Conservation (phyloP, 1,284 basidiomycete genomes). For the Fomitopsis betulina region DNA sequence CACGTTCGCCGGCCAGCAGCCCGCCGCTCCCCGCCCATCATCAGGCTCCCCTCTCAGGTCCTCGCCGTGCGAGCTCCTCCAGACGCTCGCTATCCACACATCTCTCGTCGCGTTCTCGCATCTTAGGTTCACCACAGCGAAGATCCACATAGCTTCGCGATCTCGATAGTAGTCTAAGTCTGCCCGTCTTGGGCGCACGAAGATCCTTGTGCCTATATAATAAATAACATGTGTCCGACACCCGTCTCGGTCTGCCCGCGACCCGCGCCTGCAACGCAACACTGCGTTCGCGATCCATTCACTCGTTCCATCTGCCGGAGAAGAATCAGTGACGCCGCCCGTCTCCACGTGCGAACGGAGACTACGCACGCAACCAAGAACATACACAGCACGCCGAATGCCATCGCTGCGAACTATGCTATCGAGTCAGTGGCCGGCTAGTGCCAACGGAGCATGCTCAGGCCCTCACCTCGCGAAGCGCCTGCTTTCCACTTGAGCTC, state of each 20-base stretch:
- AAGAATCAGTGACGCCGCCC: constrained; percentile 13
- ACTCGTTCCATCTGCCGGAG: constrained; percentile 78
- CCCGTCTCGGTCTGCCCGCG: not conserved
- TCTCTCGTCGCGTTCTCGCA: not conserved
- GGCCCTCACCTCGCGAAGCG: constrained; percentile 70
- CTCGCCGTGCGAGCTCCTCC: not conserved
- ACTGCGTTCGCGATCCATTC: constrained; percentile 23
- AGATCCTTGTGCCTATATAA: not conserved
- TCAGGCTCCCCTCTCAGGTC: not conserved
- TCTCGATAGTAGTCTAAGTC: not conserved
- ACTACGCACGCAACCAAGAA: constrained; percentile 77
- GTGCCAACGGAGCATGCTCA: not conserved
- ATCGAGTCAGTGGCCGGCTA: not conserved
- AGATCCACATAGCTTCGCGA: constrained; percentile 1
- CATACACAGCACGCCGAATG: constrained; percentile 85
- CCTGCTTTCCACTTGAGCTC: constrained; percentile 81
- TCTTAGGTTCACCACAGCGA: not conserved
- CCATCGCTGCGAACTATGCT: constrained; percentile 80
- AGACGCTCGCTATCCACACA: not conserved
- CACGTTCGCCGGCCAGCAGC: constrained; percentile 36
- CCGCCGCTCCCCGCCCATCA: constrained; percentile 6
- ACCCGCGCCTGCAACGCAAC: not conserved
- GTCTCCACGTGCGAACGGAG: constrained; percentile 11
- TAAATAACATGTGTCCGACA: not conserved
- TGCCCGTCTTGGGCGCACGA: not conserved